Evolutionary conservation across 257 asterid species (phyloP).

Genomic region (Leonotis leonurus): DNA sequence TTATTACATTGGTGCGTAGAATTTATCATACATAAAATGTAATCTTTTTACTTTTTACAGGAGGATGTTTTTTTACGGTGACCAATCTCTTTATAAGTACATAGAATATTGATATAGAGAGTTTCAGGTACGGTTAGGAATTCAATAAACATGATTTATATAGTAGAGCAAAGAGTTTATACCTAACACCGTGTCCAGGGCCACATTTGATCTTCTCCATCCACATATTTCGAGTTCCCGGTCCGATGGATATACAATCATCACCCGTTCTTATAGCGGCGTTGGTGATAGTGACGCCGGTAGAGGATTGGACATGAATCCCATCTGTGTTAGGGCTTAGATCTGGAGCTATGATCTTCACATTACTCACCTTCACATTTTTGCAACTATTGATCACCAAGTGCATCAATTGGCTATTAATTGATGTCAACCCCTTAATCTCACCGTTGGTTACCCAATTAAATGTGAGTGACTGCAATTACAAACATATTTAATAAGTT

Average conservation of each 20-base stretch:
- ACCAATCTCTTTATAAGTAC: no score
- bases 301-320: slow-evolving; percentile 47
- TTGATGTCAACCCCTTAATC: slow-evolving; percentile 39
- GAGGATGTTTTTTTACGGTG: no score
- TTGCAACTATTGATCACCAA: slow-evolving; percentile 54
- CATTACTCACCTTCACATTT: slow-evolving; percentile 40
- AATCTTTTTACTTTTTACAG: no score
- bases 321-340: slow-evolving; percentile 64
- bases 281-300: slow-evolving; percentile 34
- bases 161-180: no score
- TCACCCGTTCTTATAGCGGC: slow-evolving; percentile 43
- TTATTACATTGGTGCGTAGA: no score
- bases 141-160: no score
- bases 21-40: no score
- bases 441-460: slow-evolving; percentile 40
- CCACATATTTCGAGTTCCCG: slow-evolving; percentile 53
- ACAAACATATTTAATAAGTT: background rate
- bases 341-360: slow-evolving; percentile 42
- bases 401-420: slow-evolving; percentile 53
- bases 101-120: no score
- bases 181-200: slow-evolving; percentile 83
- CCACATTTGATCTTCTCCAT: slow-evolving; percentile 54
- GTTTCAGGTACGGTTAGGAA: no score
- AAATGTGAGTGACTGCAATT: slow-evolving; percentile 54
- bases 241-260: slow-evolving; percentile 63